Percentiles rank a stretch among this genome's conserved stretches.
These are phyloP conservation scores for Cicer yamashitae DNA, from an alignment of 306 rosid species.

Conservation along the genomic window DNA sequence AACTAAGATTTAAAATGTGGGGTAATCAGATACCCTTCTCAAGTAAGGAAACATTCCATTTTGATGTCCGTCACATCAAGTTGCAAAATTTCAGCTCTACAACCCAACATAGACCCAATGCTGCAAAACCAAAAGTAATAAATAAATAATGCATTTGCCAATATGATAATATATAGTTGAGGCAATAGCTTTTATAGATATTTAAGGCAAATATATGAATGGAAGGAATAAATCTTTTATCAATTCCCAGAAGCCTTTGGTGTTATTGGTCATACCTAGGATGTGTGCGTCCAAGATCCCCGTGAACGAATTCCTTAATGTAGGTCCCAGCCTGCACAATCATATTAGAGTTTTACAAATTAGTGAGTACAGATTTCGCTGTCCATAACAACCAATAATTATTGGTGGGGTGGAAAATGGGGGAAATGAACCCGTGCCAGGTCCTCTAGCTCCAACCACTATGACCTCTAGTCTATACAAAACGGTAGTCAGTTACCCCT, in stretches of 20 bases:
- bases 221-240: conserved; percentile 12
- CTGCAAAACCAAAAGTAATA: conserved; percentile 51
- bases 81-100: conserved; percentile 86
- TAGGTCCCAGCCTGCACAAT: conserved; percentile 88
- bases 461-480: background rate
- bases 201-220: background rate
- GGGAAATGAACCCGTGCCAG: background rate
- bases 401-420: background rate
- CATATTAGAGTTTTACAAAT: conserved; percentile 8
- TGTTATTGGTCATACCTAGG: conserved; percentile 68
- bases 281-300: conserved; percentile 91
- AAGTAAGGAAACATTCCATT: conserved; percentile 74
- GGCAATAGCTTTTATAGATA: background rate
- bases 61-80: conserved; percentile 93
- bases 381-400: conserved; percentile 13
- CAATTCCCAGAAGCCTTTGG: background rate
- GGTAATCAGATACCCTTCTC: conserved; percentile 37
- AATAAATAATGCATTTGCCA: conserved; percentile 18
- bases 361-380: conserved; percentile 21
- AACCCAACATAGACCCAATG: conserved; percentile 80
- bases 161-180: conserved; percentile 11
- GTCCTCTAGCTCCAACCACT: conserved; percentile 22
- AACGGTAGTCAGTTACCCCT: conserved; percentile 2
- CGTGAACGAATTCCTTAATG: conserved; percentile 93
- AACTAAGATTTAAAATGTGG: background rate